Base-by-base conservation (phyloP, 2,329 filamentous ascomycete species). In the Aspergillus tanneri region DNA sequence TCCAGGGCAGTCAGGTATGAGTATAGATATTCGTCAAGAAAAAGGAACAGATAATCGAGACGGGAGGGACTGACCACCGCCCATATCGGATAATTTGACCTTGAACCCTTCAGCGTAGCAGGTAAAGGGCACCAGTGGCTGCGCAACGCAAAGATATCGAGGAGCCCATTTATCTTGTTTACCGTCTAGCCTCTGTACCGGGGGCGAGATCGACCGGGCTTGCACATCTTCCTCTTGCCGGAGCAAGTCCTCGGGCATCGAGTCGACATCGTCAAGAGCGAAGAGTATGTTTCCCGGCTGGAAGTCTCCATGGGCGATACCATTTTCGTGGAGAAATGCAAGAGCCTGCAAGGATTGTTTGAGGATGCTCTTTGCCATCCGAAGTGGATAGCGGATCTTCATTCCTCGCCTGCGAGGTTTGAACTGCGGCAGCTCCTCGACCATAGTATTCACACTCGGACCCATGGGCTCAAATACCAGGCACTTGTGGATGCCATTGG, bases 401-500 rank as follows among this genome's bases (percentile, higher is more conserved):
- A 56, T 56, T 43, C n/a, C 50, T 47, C 5, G 36, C 45, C 14
- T 49, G 16, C 49, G 49, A 52, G 53, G 53, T 30, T 58, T 55
- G 30, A 58, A 56, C 39, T 56, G 49, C 37, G 53, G 56, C 46
- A 64, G 54, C 42, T 60, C 53, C 27, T 57, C 52, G 12, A 60
- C 56, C 44, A 63, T 55, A 12, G 42, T 50, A 47, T 56, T 55
- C 9, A 65, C 53, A 44, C 53, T 59, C 16, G 63, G 64, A n/a
- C 64, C 64, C 35, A 67, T 56, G 8, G 63, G 50, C 55, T 66
- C 58, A 43, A 64, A 58, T 36, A 67, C 63, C 22, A 70, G 55
- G 37, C 63, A 67, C 38, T 44, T 52, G 43, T 70, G 65, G 39
- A 49, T 25, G 12, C 67, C 66, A 58, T 69, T 70, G 4, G 65